Conservation (phyloP, 2,329 filamentous ascomycete species). For the Fusarium duplospermum region DNA sequence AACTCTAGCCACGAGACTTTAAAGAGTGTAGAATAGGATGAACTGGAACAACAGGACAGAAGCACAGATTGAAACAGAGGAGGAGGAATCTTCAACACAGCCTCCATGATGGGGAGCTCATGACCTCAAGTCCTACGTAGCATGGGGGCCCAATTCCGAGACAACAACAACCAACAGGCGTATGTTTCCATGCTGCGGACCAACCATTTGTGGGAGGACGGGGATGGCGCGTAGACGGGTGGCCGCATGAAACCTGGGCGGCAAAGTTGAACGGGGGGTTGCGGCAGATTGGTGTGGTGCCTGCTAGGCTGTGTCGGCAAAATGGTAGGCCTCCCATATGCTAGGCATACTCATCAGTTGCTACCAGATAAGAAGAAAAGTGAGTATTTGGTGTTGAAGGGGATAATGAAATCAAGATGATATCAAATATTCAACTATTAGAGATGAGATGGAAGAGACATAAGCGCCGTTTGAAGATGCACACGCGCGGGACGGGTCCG, state of each 20-base stretch:
- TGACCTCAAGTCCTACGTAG: constrained; percentile 6
- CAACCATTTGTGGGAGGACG: constrained; percentile 3
- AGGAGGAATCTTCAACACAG: constrained; percentile 10
- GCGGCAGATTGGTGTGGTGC: constrained; percentile 6
- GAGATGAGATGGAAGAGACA: background rate
- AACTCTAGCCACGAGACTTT: background rate
- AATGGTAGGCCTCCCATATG: background rate
- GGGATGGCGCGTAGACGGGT: constrained; percentile 19
- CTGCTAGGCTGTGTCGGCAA: background rate
- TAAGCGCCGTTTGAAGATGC: background rate
- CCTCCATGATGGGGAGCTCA: constrained; percentile 3
- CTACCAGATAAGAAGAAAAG: background rate
- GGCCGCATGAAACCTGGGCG: constrained; percentile 12
- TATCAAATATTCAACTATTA: background rate
- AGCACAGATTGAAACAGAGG: background rate
- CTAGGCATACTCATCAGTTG: background rate
- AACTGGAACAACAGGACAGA: background rate
- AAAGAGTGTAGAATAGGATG: background rate
- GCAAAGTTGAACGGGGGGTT: constrained; percentile 3
- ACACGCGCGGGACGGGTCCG: background rate
- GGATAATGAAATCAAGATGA: background rate
- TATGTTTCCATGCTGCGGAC: background rate
- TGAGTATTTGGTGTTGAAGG: background rate
- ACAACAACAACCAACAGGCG: background rate
- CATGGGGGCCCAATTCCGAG: background rate